phyloP scores from a whole-genome alignment of 345 rosid genomes.

The Raphanus raphanistrum region DNA sequence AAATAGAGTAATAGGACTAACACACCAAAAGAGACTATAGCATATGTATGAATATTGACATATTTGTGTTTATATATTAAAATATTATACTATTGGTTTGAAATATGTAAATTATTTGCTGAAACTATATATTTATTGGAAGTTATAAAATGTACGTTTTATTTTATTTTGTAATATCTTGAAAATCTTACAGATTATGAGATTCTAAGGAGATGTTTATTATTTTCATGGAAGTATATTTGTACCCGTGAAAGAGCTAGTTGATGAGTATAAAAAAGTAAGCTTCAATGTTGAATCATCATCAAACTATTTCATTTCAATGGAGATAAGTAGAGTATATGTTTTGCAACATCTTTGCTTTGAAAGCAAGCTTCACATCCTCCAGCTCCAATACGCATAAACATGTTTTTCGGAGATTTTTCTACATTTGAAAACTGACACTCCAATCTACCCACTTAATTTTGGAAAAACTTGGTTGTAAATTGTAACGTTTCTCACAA shows the following conservation, averaged over 20 bases:
- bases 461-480: neutral
- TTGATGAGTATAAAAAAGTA: neutral
- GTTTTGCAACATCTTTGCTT: neutral
- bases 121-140: neutral
- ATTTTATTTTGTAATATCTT: neutral
- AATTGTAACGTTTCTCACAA: neutral
- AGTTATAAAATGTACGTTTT: neutral
- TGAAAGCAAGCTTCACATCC: neutral
- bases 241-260: neutral
- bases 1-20: no score
- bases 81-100: no score
- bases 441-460: no score
- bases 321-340: neutral
- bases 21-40: no score
- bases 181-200: neutral
- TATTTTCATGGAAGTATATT: no score
- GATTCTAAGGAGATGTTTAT: neutral
- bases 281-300: neutral
- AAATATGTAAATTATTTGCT: neutral
- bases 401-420: neutral
- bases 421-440: no score
- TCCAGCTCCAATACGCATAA: neutral
- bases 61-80: no score
- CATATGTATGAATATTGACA: no score
- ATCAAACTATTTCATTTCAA: neutral